phyloP scores from a whole-genome alignment of 805 yeast genomes.

The Starmerella floris region DNA sequence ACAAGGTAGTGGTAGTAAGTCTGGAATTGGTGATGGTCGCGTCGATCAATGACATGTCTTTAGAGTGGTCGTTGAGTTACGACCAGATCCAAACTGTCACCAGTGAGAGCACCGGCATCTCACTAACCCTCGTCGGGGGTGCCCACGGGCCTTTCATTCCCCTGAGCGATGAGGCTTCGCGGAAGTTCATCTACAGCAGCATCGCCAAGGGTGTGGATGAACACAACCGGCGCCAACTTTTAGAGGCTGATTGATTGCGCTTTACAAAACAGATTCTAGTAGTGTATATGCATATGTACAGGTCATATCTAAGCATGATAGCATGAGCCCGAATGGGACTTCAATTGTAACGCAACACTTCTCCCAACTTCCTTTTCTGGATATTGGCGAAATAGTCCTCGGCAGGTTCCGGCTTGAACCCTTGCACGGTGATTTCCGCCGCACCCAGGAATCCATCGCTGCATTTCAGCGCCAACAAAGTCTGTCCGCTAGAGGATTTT shows the following conservation, averaged over 20 bases:
- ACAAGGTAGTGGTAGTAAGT: constrained; percentile 63
- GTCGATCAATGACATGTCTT: constrained; percentile 43
- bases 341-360: not conserved
- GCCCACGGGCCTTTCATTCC: constrained; percentile 67
- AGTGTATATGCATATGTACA: not conserved
- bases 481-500: not conserved
- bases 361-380: constrained; percentile 5
- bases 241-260: not conserved
- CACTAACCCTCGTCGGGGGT: constrained; percentile 44
- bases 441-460: constrained; percentile 20
- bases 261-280: not conserved
- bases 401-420: constrained; percentile 15
- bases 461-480: constrained; percentile 13
- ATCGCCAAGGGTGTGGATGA: constrained; percentile 72
- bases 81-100: constrained; percentile 55
- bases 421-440: constrained; percentile 17
- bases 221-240: constrained; percentile 35
- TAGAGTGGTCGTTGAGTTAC: constrained; percentile 61
- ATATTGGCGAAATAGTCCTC: constrained; percentile 7
- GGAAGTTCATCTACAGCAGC: constrained; percentile 52
- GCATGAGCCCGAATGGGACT: not conserved
- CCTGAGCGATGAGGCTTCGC: constrained; percentile 49
- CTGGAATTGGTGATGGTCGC: constrained; percentile 56
- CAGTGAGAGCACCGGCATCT: constrained; percentile 67
- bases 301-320: not conserved